Conservation (phyloP, 371 early-diverging fungal species). For the Rhizopus delemar region DNA sequence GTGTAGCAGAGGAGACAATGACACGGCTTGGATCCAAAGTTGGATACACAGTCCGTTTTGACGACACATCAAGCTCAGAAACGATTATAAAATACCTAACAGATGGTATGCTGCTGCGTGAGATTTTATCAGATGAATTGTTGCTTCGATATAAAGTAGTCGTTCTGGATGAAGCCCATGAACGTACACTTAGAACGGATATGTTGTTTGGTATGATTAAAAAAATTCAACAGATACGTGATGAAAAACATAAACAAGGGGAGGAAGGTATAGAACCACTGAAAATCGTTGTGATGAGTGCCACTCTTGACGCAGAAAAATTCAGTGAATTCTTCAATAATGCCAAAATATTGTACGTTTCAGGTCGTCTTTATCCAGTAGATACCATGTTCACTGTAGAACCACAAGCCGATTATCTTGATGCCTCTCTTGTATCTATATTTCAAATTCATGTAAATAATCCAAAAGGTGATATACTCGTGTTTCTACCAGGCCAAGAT, state of each 20-base stretch:
- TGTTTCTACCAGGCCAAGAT: conserved; percentile 91
- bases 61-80: conserved; percentile 78
- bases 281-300: conserved; percentile 96
- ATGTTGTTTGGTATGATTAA: conserved; percentile 95
- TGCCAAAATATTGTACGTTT: conserved; percentile 76
- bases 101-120: conserved; percentile 97
- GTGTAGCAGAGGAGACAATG: conserved; percentile 91
- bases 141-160: conserved; percentile 83
- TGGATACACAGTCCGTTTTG: conserved; percentile 97
- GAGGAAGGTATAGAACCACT: conserved; percentile 58
- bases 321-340: conserved; percentile 90
- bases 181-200: conserved; percentile 96
- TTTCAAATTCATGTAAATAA: conserved; percentile 91
- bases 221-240: conserved; percentile 72
- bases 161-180: conserved; percentile 98
- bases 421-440: conserved; percentile 82
- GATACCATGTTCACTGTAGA: conserved; percentile 74
- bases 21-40: conserved; percentile 72
- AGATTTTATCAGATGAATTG: conserved; percentile 83
- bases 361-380: conserved; percentile 91
- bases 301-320: conserved; percentile 92
- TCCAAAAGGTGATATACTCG: conserved; percentile 86
- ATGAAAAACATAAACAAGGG: conserved; percentile 43
- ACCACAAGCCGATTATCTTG: conserved; percentile 88
- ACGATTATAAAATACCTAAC: conserved; percentile 96